Base-by-base conservation (phyloP, 768 basidiomycete species). In the Termitomyces sp. region DNA sequence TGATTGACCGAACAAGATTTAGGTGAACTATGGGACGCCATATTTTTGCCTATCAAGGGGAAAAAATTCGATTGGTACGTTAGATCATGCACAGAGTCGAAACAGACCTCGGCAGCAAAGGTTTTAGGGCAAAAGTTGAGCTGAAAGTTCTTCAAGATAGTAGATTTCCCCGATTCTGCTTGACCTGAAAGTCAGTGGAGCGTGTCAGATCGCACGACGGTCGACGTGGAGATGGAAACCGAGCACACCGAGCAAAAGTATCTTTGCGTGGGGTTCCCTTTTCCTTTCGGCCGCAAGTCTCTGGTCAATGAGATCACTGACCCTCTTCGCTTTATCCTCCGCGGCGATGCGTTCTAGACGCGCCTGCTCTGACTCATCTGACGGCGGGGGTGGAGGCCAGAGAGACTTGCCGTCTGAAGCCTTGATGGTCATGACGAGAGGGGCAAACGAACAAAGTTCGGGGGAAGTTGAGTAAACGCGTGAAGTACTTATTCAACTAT, bases 1-100 rank as follows among this genome's bases (percentile, higher is more conserved):
- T 74, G 57, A 73, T 64, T 15, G 72, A 75, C 49, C 82, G 81
- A 58, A 85, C 77, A 59, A 87, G 80, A 65, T 87, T 86, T 63
- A 86, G 78, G 64, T 84, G 79, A 54, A 87, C 83, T 57, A 86
- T 79, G 2, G 83, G 79, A 40, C 82, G 75, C 85, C 85, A 87
- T 41, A 79, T 70, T 45, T 76, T 77, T 5, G 76, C 70, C 72
- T 79, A 47, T 35, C 14, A 24, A 26, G 24, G 21, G n/a, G n/a
- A n/a, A n/a, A 17, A 38, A 21, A 42, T 38, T 30, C 21, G 28
- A 14, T 15, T 24, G 9, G n/a, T 22, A 22, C 15, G 22, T 12
- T 10, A 41, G 34, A 14, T 46, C 22, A 24, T 14, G 17, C 44
- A 32, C 22, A 46, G 12, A 17, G 11, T 8, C 22, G 38, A 45